Base-by-base conservation (phyloP, 441 rosid species). In the Cnidoscolus chayamansa region DNA sequence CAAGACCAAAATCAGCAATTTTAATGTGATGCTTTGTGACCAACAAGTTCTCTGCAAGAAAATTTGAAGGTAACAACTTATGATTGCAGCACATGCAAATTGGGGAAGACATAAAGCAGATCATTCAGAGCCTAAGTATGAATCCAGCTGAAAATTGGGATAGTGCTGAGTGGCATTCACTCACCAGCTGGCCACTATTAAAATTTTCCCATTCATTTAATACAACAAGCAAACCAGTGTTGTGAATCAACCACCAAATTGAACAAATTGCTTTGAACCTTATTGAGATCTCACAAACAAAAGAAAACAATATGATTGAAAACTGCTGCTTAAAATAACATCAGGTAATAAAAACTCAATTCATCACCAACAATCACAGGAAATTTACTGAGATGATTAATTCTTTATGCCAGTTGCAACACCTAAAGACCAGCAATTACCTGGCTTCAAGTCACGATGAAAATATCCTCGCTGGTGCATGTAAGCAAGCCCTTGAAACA, bases 1-100 rank as follows among this genome's bases (percentile, higher is more conserved):
- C 99, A 76, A 95, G 90, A 70, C 99, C 99, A 80, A 95, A 91
- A 86, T 95, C 99, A 76, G 98, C 99, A 83, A 95, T 86, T 82
- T 93, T 95, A 74, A 95, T 87, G 48, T 79, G 57, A 67, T 83
- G 86, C 85, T 91, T 91, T 1, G 95, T 71, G 66, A 91, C 96
- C 81, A 95, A 82, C 70, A 95, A 66, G 75, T 93, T 93, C 80
- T 95, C 97, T 91, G 82, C 61, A 77, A 49, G 53, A 25, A n/a
- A 10, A 47, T 16, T 55, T 12, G 59, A 31, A 72, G 48, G 37
- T 68, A 54, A 3, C 35, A 68, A 10, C 35, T 60, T 25, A 30
- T 20, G 30, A 17, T 2, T 16, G 10, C 50, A 30, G 57, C 8
- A 50, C 30, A 31, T 4, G 45, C 11, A 8, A 20, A 53, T 10